Evolutionary conservation across 2,329 filamentous ascomycete genomes (phyloP), one percentile per base, ranked within the genome.

Genomic region (Talaromyces islandicus): DNA sequence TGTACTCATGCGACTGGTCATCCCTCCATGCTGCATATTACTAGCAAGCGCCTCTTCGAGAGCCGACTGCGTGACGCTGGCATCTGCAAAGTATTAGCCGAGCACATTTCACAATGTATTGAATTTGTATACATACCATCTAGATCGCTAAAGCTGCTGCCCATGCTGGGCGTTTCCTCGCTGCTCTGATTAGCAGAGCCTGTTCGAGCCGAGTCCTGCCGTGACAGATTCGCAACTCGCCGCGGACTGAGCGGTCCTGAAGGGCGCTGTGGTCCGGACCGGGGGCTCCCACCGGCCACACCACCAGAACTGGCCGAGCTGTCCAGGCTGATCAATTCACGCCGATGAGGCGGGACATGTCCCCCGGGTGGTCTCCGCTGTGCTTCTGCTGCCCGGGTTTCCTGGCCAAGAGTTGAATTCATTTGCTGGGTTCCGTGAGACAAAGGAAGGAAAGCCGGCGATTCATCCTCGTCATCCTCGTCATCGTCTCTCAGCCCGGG

Each of bases 71-170:
- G 85, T 87, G 24, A 88, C 82, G 62, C 84, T 85, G 7, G 84
- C 80, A 74, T 85, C 84, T 83, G 63, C 14, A 48, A 19, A 19
- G 57, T 48, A 19, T 62, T 57, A 60, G 59, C 60, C 6, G 1
- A 11, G 21, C 4, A 38, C 11, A 14, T 14, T 7, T n/a, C 11
- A 27, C 2, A 17, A 29, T 17, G 24, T 6, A n/a, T 29, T 7
- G n/a, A 43, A 21, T 14, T 1, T 14, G 32, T 14, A 35, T 35
- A 53, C 27, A 10, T 72, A 83, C 84, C 83, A 68, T 88, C 85
- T 38, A 88, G 74, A 69, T 88, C 85, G 64, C 83, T 86, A 66
- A 87, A 88, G 59, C 84, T 87, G 63, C 84, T 87, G 0, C 85
- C 85, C 82, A 86, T 86, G 63, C 83, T 85, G 3, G 83, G 83